These are phyloP conservation scores for Cornus kousa DNA, from an alignment of 148 eudicot species.

Conservation along the genomic window DNA sequence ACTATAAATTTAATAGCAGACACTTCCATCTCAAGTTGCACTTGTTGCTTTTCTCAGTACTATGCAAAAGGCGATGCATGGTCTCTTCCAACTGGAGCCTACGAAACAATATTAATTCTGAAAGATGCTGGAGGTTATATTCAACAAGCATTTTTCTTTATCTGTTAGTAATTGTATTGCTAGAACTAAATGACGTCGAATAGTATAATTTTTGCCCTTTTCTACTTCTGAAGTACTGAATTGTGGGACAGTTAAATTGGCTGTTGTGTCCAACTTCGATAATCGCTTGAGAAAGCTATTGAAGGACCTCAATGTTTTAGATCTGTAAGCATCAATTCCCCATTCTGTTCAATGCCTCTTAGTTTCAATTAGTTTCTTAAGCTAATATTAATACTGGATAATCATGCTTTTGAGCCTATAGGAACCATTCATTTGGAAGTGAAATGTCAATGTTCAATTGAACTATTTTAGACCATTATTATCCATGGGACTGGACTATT, in stretches of 20 bases:
- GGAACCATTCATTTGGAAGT: background rate
- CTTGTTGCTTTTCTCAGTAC: slow-evolving; percentile 50
- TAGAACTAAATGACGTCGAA: background rate
- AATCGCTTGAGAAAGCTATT: slow-evolving; percentile 89
- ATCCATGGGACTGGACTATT: background rate
- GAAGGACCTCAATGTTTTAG: slow-evolving; percentile 78
- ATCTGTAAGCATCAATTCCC: slow-evolving; percentile 52
- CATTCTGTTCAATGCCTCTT: slow-evolving; percentile 8
- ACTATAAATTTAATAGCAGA: background rate
- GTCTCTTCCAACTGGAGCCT: slow-evolving; percentile 88
- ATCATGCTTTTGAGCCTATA: background rate
- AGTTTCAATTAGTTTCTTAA: background rate
- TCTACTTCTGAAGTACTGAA: slow-evolving; percentile 11
- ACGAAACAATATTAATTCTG: slow-evolving; percentile 57
- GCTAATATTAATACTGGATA: background rate
- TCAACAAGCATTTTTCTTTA: slow-evolving; percentile 34
- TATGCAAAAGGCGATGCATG: slow-evolving; percentile 91
- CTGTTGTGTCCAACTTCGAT: slow-evolving; percentile 96
- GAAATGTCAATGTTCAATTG: background rate
- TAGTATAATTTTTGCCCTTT: background rate
- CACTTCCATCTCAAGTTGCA: background rate
- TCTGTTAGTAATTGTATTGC: slow-evolving; percentile 5
- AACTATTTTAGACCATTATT: background rate
- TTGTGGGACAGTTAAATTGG: slow-evolving; percentile 76
- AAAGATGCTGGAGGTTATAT: slow-evolving; percentile 85